Conservation (phyloP, 1,284 basidiomycete species). For the Naganishia albida region DNA sequence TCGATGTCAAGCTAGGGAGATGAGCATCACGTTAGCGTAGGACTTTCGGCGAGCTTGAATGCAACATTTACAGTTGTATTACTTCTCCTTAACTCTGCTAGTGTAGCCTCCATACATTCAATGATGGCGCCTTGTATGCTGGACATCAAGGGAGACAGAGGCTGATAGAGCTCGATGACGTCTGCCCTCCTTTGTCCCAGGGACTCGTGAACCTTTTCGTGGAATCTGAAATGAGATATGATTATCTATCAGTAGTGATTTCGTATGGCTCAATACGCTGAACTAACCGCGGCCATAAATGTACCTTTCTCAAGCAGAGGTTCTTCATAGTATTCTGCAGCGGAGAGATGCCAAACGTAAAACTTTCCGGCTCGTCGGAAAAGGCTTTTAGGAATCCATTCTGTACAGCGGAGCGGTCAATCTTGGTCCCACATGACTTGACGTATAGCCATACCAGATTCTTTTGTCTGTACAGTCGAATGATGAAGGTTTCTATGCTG, state of each 20-base stretch:
- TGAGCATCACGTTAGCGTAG: neutral
- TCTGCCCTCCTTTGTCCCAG: slow-evolving; percentile 82
- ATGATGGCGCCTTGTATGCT: slow-evolving; percentile 91
- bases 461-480: slow-evolving; percentile 80
- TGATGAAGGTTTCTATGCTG: slow-evolving; percentile 85
- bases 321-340: slow-evolving; percentile 91
- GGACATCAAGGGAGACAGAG: slow-evolving; percentile 79
- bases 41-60: no score
- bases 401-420: slow-evolving; percentile 41
- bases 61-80: slow-evolving; percentile 67
- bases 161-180: slow-evolving; percentile 87
- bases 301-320: slow-evolving; percentile 80
- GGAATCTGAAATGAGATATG: slow-evolving; percentile 65
- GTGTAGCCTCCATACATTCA: slow-evolving; percentile 89
- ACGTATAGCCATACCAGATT: slow-evolving; percentile 59
- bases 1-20: slow-evolving; percentile 81
- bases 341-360: slow-evolving; percentile 87
- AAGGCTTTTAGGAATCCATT: slow-evolving; percentile 94
- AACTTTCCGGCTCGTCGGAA: slow-evolving; percentile 92
- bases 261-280: neutral
- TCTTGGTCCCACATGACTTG: no score
- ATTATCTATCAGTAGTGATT: neutral
- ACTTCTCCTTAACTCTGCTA: slow-evolving; percentile 86
- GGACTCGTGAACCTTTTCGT: slow-evolving; percentile 76
- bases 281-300: slow-evolving; percentile 83